Percentiles rank a stretch among this genome's conserved stretches.
Evolutionary conservation across 164 flowering plant species (phyloP).

Genomic region (Pachysandra terminalis): DNA sequence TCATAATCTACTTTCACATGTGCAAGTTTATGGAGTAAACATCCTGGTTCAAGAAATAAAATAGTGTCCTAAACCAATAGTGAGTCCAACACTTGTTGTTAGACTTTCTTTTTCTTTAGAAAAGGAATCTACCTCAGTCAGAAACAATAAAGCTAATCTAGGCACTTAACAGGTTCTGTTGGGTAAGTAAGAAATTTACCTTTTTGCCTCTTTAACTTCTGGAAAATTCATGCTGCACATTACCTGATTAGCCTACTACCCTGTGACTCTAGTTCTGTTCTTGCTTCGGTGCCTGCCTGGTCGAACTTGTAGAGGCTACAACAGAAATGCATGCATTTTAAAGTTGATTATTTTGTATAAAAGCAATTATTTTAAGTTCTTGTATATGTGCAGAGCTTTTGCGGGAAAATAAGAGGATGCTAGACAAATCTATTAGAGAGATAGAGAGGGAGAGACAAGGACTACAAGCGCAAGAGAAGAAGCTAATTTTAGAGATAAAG

Average conservation of each 20-base stretch:
- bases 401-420: conserved; percentile 97
- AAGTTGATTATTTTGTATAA: neutral
- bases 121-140: too few species aligned
- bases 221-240: neutral
- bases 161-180: too few species aligned
- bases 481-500: conserved; percentile 86
- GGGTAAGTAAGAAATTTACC: neutral
- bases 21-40: neutral
- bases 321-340: neutral
- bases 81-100: neutral
- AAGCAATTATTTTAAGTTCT: neutral
- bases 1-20: neutral
- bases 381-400: conserved; percentile 59
- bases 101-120: too few species aligned
- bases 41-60: neutral
- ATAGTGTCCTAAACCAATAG: neutral
- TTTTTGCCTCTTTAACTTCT: neutral
- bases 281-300: neutral
- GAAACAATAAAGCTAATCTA: too few species aligned
- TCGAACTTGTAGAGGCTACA: neutral
- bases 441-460: conserved; percentile 97
- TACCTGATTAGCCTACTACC: neutral
- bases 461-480: conserved; percentile 90
- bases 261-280: neutral
- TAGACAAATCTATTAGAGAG: conserved; percentile 90